Evolutionary conservation across 1,284 basidiomycete genomes (phyloP).

Genomic region (Naganishia cerealis): DNA sequence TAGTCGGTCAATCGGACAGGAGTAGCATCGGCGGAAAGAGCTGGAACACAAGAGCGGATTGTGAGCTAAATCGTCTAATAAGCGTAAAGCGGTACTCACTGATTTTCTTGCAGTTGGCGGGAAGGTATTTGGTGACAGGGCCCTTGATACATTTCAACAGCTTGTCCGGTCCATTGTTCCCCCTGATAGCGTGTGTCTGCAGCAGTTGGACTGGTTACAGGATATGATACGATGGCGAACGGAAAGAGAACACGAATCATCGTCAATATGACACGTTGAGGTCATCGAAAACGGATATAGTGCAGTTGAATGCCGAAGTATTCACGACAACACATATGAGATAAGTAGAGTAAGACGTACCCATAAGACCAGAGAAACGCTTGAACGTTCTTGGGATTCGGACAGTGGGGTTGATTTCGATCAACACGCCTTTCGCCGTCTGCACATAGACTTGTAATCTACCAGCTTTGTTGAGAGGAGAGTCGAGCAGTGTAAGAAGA

Average conservation of each 20-base stretch:
- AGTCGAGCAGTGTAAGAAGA: conserved; percentile 92
- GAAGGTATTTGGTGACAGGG: conserved; percentile 92
- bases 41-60: conserved; percentile 54
- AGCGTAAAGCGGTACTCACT: conserved; percentile 60
- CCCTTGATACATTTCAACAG: conserved; percentile 98
- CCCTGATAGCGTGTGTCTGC: conserved; percentile 91
- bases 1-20: conserved; percentile 80
- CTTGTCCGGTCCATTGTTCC: conserved; percentile 94
- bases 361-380: conserved; percentile 97
- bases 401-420: conserved; percentile 97
- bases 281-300: conserved; percentile 15
- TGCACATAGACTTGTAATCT: conserved; percentile 97
- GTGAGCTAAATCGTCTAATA: neutral
- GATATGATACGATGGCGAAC: neutral
- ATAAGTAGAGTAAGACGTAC: conserved; percentile 58
- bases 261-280: conserved; percentile 34
- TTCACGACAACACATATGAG: neutral
- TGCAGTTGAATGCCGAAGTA: conserved; percentile 16
- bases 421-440: conserved; percentile 92
- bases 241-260: neutral
- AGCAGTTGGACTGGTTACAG: conserved; percentile 83
- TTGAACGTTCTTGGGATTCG: conserved; percentile 98
- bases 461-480: conserved; percentile 96
- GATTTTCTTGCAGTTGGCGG: conserved; percentile 91
- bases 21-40: conserved; percentile 87